Evolutionary conservation across 2,329 filamentous ascomycete species (phyloP), one percentile per base, ranked within the genome.

Genomic region (Beauveria bassiana): DNA sequence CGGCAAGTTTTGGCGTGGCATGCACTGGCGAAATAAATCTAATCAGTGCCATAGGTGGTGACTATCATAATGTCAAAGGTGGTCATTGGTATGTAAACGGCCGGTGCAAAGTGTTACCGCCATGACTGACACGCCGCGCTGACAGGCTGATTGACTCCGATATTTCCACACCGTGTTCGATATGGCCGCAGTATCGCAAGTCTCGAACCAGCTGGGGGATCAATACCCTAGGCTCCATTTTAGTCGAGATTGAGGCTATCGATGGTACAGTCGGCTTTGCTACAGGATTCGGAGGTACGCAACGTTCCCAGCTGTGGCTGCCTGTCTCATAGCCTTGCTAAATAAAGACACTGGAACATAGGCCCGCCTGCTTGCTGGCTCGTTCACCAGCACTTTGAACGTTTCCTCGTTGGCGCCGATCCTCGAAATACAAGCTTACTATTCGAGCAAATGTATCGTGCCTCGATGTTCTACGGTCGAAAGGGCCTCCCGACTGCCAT

Each of bases 401-500:
- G 93, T 65, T 97, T 97, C 81, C 78, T 97, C 64, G 82, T 96
- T 67, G 92, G 91, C 47, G 87, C 90, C 68, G 93, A 97, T 73
- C 92, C 92, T 12, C 84, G 93, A 68, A 91, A 97, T 71, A 96
- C 91, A 59, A 96, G 96, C 75, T 84, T 93, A 65, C 80, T 97
- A 34, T 97, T 96, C 72, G 93, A 97, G 79, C 91, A 96, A 74
- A 96, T 97, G 93, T 97, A 96, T 79, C 87, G 92, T 63, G 90
- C 84, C 2, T 96, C 91, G 67, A 96, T 96, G 90, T 97, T 96
- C 80, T 97, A 97, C 71, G 93, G 93, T 64, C 88, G 93, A 67
- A 97, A 97, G 75, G 93, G 93, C 52, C 85, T 97, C 1, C 89
- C 93, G 2, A 84, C 93, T 12, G 93, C 93, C 59, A 88, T 96